A percentile compares a stretch with the other conserved stretches of the same genome.
phyloP scores from a whole-genome alignment of 768 basidiomycete species.

The Dioszegia hungarica region DNA sequence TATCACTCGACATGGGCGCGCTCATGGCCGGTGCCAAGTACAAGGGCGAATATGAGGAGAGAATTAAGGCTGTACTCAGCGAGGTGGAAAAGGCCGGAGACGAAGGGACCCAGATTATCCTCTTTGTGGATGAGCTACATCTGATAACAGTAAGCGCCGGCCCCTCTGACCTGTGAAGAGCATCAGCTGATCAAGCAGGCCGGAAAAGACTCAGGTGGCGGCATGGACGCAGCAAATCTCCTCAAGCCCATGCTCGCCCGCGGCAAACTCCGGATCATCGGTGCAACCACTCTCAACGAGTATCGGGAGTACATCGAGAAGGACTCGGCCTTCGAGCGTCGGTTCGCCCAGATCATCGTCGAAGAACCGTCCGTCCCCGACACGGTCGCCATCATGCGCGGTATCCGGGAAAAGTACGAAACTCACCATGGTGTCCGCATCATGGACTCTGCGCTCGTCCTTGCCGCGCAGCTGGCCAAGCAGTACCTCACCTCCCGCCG shows the following conservation, averaged over 20 bases:
- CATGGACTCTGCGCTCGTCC: conserved; percentile 77
- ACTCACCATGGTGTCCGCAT: conserved; percentile 75
- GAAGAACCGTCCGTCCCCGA: conserved; percentile 86
- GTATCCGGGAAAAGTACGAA: conserved; percentile 89
- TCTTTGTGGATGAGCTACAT: conserved; percentile 90
- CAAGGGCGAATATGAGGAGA: conserved; percentile 95
- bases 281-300: conserved; percentile 87
- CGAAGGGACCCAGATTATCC: conserved; percentile 72
- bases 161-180: too few relatives aligned
- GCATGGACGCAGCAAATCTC: conserved; percentile 85
- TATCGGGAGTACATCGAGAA: conserved; percentile 62
- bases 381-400: conserved; percentile 87
- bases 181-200: too few relatives aligned
- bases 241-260: conserved; percentile 78
- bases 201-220: conserved; percentile 61
- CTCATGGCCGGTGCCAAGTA: conserved; percentile 59
- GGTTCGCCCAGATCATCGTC: conserved; percentile 88
- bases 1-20: conserved; percentile 87
- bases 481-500: conserved; percentile 65
- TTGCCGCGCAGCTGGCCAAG: conserved; percentile 84
- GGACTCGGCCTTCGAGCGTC: conserved; percentile 81
- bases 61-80: conserved; percentile 82
- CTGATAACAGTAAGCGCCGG: too few relatives aligned
- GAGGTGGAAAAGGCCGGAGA: conserved; percentile 86
- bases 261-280: conserved; percentile 64